Conservation (phyloP, 306 rosid genomes). For the Acacia confusa region DNA sequence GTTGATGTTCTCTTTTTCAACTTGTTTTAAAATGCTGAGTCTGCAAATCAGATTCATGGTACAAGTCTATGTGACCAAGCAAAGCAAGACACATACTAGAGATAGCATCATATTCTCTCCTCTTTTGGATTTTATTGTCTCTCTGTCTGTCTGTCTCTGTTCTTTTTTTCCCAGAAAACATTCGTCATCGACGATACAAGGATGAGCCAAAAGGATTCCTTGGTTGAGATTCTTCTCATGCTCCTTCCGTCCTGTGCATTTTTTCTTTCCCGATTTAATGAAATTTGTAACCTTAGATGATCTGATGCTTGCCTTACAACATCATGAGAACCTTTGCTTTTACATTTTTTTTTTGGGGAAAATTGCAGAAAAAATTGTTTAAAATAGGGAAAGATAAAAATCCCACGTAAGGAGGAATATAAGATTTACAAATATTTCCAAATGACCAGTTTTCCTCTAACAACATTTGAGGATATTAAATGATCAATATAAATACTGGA, state of each 20-base stretch:
- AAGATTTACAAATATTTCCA: too few relatives aligned
- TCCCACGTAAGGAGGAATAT: too few relatives aligned
- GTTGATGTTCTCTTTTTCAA: not conserved
- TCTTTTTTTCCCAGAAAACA: not conserved
- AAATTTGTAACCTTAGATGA: not conserved
- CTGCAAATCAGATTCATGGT: not conserved
- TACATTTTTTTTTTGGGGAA: too few relatives aligned
- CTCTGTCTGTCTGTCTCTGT: not conserved
- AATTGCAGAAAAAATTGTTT: too few relatives aligned
- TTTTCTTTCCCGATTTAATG: not conserved
- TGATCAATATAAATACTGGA: too few relatives aligned
- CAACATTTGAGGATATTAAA: too few relatives aligned
- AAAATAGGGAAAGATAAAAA: too few relatives aligned
- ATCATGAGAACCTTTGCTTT: not conserved
- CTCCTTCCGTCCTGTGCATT: not conserved
- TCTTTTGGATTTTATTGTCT: not conserved
- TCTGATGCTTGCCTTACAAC: not conserved
- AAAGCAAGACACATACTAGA: not conserved
- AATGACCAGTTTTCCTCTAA: too few relatives aligned
- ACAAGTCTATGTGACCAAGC: not conserved
- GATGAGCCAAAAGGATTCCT: not conserved
- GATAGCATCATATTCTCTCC: not conserved
- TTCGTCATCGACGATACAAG: not conserved
- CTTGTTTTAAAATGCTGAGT: slow-evolving; percentile 3
- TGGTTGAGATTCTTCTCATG: not conserved